A percentile compares a stretch with the other conserved stretches of the same genome.
phyloP scores from a whole-genome alignment of 192 early-diverging fungal genomes.

The Gaertneriomyces semiglobifer region DNA sequence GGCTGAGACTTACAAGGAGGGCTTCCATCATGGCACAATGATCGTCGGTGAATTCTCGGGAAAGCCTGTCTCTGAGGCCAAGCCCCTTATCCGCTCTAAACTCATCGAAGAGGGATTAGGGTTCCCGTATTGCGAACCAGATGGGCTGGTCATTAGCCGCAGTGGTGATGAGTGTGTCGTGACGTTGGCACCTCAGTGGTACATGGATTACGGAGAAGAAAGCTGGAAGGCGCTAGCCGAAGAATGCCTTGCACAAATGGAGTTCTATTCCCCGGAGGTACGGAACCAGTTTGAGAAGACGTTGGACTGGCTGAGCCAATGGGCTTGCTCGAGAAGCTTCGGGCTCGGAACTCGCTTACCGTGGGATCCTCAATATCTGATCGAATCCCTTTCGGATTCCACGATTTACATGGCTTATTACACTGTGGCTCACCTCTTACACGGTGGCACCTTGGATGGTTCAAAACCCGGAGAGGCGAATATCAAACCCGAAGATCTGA shows the following conservation, averaged over 20 bases:
- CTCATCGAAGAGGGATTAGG: conserved; percentile 70
- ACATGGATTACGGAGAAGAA: conserved; percentile 93
- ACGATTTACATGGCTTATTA: conserved; percentile 99
- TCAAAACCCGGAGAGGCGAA: conserved; percentile 69
- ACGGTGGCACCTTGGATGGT: conserved; percentile 83
- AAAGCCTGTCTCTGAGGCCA: conserved; percentile 85
- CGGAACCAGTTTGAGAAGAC: conserved; percentile 80
- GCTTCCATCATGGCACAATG: conserved; percentile 91
- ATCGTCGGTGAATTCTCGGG: conserved; percentile 78
- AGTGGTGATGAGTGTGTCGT: conserved; percentile 97
- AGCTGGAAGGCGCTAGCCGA: conserved; percentile 74
- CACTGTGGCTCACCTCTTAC: conserved; percentile 90
- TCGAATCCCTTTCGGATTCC: conserved; percentile 96
- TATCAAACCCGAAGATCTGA: conserved; percentile 82
- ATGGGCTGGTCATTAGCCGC: conserved; percentile 85
- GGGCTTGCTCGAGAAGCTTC: conserved; percentile 94
- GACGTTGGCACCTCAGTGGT: conserved; percentile 96
- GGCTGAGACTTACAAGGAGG: conserved; percentile 95
- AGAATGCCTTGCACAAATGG: conserved; percentile 72
- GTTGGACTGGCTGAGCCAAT: conserved; percentile 90
- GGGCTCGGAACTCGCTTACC: conserved; percentile 91
- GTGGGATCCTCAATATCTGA: conserved; percentile 88
- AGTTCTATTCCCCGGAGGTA: conserved; percentile 77
- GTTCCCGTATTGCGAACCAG: conserved; percentile 94
- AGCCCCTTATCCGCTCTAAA: conserved; percentile 71